Base-by-base conservation (phyloP, 2,329 filamentous ascomycete species). In the Didymella pomorum region DNA sequence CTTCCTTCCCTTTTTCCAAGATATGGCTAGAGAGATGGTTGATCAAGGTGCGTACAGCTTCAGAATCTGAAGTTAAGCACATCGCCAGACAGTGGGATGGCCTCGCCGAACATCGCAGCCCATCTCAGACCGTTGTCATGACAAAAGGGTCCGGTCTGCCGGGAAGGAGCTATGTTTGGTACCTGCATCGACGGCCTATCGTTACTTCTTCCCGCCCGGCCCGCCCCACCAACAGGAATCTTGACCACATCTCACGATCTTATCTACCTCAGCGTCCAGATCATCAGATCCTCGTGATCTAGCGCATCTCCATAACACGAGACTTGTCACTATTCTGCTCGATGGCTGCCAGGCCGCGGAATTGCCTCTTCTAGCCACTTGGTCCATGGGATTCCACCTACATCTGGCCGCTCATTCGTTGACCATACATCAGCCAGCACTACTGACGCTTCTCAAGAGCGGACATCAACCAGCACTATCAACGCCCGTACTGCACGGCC, bases 201-300 rank as follows among this genome's bases (percentile, higher is more conserved):
- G 31, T 23, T 49, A 2, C 29, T 39, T 41, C 29, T 44, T 53
- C 56, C 49, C 56, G 44, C 29, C 44, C 31, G 31, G 44, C 44
- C 56, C 23, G 29, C 20, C 12, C 6, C 18, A 45, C 56, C 50
- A 58, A 52, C 49, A 29, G 20, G 44, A 52, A 53, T 37, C 49
- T 53, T 49, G 31, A 33, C 29, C 49, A 26, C 7, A 33, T 23
- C 16, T 52, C 18, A 8, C 29, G 8, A 9, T 12, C 16, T 7
- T n/a, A 9, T 28, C 37, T 31, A 7, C 44, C 14, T 12, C 18
- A 25, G 16, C 39, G 14, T 42, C 44, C 29, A 45, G 39, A 53
- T 16, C 28, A 9, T 44, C 16, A 9, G 4, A 23, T 3, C 3
- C 5, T 11, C 21, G 12, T 14, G 7, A 3, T 18, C 16, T 23